phyloP scores from a whole-genome alignment of 108 stramenopile species.

The Thalassiosira profunda region DNA sequence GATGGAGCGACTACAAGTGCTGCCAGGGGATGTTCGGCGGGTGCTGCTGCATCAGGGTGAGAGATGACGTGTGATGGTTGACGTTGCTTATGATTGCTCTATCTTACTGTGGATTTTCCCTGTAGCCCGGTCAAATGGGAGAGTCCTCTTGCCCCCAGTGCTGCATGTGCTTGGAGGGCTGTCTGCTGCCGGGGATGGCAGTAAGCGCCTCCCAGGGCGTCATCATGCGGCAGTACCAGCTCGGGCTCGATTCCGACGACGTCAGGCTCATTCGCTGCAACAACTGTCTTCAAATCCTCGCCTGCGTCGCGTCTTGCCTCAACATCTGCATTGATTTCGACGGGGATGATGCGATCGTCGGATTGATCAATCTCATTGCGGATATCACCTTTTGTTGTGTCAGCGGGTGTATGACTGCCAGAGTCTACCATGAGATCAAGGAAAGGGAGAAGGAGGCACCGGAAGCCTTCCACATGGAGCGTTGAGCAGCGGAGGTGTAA shows the following conservation, averaged over 20 bases:
- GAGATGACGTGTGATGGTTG: background rate
- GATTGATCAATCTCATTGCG: conserved; percentile 54
- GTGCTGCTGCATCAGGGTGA: conserved; percentile 62
- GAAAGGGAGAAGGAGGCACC: conserved; percentile 50
- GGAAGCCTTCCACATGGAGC: conserved; percentile 35
- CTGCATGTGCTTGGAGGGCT: conserved; percentile 70
- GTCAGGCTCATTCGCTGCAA: conserved; percentile 78
- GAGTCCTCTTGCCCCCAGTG: conserved; percentile 62
- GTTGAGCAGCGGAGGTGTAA: too few species aligned
- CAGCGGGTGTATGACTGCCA: conserved; percentile 80
- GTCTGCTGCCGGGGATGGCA: conserved; percentile 69
- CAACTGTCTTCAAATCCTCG: conserved; percentile 63
- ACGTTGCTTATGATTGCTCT: background rate
- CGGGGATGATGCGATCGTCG: conserved; percentile 35
- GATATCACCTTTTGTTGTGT: conserved; percentile 76
- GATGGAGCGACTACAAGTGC: conserved; percentile 75
- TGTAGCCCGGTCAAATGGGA: conserved; percentile 60
- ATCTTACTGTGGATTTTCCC: background rate
- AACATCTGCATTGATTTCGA: conserved; percentile 56
- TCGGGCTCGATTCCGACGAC: conserved; percentile 82
- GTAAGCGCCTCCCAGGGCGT: conserved; percentile 65
- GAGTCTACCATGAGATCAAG: conserved; percentile 72
- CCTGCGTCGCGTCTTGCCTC: conserved; percentile 30
- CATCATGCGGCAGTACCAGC: conserved; percentile 57
- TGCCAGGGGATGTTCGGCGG: conserved; percentile 84